Conservation (phyloP, 352 stramenopile genomes). For the Globisporangium splendens region DNA sequence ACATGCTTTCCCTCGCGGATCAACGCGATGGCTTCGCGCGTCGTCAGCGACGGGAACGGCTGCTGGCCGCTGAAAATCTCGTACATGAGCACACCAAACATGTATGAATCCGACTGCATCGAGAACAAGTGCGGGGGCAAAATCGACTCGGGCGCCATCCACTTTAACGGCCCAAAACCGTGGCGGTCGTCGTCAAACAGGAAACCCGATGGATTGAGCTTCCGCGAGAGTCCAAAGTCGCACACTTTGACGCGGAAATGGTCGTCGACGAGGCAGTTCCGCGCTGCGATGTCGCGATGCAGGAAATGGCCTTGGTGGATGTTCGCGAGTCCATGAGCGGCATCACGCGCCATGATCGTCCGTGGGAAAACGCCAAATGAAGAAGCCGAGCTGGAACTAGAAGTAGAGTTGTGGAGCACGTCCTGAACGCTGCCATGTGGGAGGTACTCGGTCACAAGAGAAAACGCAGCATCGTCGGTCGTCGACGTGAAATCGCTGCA, state of each 20-base stretch:
- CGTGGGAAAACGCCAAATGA: constrained; percentile 45
- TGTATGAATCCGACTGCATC: constrained; percentile 67
- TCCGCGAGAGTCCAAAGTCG: constrained; percentile 64
- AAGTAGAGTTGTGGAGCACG: constrained; percentile 15
- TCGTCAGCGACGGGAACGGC: constrained; percentile 52
- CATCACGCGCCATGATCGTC: constrained; percentile 65
- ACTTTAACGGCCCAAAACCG: constrained; percentile 69
- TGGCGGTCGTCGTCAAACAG: constrained; percentile 54
- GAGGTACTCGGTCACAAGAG: constrained; percentile 69
- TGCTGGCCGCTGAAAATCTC: constrained; percentile 64
- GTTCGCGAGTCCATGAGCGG: constrained; percentile 58
- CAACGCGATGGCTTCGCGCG: constrained; percentile 50
- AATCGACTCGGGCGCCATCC: constrained; percentile 72
- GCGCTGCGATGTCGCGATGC: constrained; percentile 63
- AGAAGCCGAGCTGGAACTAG: background rate
- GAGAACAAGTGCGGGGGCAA: constrained; percentile 67
- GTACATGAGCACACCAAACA: constrained; percentile 73
- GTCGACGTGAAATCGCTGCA: constrained; percentile 1
- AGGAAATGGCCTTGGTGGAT: constrained; percentile 63
- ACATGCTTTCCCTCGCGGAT: constrained; percentile 68
- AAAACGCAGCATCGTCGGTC: constrained; percentile 12
- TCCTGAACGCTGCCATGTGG: constrained; percentile 64
- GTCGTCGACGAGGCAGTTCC: constrained; percentile 63
- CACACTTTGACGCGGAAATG: constrained; percentile 70
- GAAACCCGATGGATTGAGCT: constrained; percentile 26